A percentile compares a stretch with the other conserved stretches of the same genome.
Evolutionary conservation across 192 early-diverging fungal species (phyloP).

Genomic region (Podila horticola): DNA sequence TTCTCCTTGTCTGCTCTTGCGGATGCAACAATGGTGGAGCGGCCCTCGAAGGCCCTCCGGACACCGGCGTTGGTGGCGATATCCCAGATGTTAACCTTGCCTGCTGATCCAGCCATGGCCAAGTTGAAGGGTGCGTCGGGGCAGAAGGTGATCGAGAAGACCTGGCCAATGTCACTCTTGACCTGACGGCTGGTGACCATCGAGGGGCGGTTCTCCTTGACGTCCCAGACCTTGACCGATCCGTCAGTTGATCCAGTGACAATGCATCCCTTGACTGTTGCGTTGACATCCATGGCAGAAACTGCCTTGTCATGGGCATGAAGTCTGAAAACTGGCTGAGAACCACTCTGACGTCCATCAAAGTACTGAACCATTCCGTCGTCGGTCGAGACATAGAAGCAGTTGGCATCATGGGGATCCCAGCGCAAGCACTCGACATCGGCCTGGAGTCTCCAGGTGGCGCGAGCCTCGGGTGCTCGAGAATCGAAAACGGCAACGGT

Average conservation of each 20-base stretch:
- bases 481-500: slow-evolving; percentile 91
- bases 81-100: slow-evolving; percentile 95
- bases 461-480: slow-evolving; percentile 78
- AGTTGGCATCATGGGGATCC: slow-evolving; percentile 86
- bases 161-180: slow-evolving; percentile 64
- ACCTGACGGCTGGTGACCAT: slow-evolving; percentile 83
- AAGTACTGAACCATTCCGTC: slow-evolving; percentile 91
- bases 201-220: slow-evolving; percentile 76
- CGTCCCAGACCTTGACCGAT: slow-evolving; percentile 93
- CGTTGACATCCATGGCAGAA: slow-evolving; percentile 87
- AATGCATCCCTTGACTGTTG: slow-evolving; percentile 79
- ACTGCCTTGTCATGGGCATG: slow-evolving; percentile 95
- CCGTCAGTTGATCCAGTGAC: slow-evolving; percentile 95
- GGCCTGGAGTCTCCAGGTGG: slow-evolving; percentile 75
- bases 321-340: slow-evolving; percentile 82
- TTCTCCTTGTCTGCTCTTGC: slow-evolving; percentile 40
- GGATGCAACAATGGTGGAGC: slow-evolving; percentile 41
- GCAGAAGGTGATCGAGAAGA: slow-evolving; percentile 90
- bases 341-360: slow-evolving; percentile 71
- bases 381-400: slow-evolving; percentile 88
- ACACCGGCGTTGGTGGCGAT: slow-evolving; percentile 89
- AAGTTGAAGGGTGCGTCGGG: slow-evolving; percentile 92
- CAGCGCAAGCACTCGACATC: slow-evolving; percentile 95
- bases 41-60: slow-evolving; percentile 68
- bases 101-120: slow-evolving; percentile 88